Evolutionary conservation across 768 basidiomycete species (phyloP).

Genomic region (Dendrothele bispora): DNA sequence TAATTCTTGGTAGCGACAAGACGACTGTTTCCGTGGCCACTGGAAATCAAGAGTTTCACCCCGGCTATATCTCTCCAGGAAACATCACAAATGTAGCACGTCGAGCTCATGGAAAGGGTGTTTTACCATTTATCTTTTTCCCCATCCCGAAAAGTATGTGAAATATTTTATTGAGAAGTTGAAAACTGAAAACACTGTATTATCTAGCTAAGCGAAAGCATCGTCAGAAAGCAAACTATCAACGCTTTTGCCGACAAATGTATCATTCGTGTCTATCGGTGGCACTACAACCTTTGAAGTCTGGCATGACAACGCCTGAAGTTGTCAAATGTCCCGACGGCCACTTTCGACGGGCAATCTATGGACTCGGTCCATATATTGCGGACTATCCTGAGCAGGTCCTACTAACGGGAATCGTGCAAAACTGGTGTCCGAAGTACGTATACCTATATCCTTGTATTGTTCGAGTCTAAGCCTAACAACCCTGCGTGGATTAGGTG

Average conservation of each 20-base stretch:
- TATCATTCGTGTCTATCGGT: constrained; percentile 16
- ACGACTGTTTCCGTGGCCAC: constrained; percentile 41
- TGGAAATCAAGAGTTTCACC: constrained; percentile 38
- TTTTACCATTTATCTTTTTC: constrained; percentile 31
- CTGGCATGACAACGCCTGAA: constrained; percentile 18
- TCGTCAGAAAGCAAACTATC: constrained; percentile 13
- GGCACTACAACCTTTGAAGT: constrained; percentile 9
- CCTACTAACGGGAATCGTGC: constrained; percentile 5
- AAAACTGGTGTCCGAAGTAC: constrained; percentile 10
- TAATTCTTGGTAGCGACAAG: constrained; percentile 39
- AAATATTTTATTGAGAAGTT: neutral
- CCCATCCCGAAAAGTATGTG: constrained; percentile 34
- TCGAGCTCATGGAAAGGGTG: constrained; percentile 26
- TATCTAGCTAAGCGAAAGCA: constrained; percentile 14
- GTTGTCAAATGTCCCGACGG: constrained; percentile 17
- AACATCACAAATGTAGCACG: constrained; percentile 26
- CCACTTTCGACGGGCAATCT: constrained; percentile 14
- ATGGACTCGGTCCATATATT: constrained; percentile 14
- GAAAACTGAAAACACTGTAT: neutral
- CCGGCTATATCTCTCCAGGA: constrained; percentile 30
- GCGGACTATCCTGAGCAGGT: constrained; percentile 15
- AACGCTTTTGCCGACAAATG: too few relatives aligned
- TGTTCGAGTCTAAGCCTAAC: neutral
- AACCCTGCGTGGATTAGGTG: neutral
- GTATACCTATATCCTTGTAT: neutral